Evolutionary conservation across 768 basidiomycete species (phyloP).

Genomic region (Nidularia sp.): DNA sequence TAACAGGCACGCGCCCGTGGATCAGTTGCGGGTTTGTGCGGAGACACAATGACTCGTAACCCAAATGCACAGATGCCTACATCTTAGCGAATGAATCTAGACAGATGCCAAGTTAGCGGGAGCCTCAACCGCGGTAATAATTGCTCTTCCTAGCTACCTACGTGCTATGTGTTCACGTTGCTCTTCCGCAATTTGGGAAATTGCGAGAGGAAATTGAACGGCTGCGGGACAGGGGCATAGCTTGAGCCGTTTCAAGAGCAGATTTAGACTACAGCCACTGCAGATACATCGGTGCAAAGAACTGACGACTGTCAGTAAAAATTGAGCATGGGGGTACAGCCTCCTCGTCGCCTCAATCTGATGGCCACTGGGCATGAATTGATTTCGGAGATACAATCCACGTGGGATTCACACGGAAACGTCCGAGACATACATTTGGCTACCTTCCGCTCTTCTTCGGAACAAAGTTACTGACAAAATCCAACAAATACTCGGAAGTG

Average conservation of each 20-base stretch:
- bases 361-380: not conserved
- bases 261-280: conserved; percentile 1
- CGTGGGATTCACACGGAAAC: not conserved
- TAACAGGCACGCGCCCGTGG: conserved; percentile 29
- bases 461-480: too few relatives aligned
- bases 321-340: not conserved
- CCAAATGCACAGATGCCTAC: conserved; percentile 23
- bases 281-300: too few relatives aligned
- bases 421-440: not conserved
- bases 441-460: not conserved
- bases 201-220: not conserved
- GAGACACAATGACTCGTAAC: conserved; percentile 29
- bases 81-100: conserved; percentile 11
- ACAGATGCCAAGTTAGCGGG: not conserved
- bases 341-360: not conserved
- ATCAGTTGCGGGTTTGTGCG: conserved; percentile 25
- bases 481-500: too few relatives aligned
- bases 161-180: not conserved
- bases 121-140: not conserved
- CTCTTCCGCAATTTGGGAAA: not conserved
- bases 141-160: not conserved
- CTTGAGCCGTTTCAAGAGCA: not conserved
- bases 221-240: not conserved
- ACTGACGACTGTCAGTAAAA: too few relatives aligned
- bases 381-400: not conserved